phyloP scores from a whole-genome alignment of 2,329 filamentous ascomycete species.

The Pestalotiopsis sp. region DNA sequence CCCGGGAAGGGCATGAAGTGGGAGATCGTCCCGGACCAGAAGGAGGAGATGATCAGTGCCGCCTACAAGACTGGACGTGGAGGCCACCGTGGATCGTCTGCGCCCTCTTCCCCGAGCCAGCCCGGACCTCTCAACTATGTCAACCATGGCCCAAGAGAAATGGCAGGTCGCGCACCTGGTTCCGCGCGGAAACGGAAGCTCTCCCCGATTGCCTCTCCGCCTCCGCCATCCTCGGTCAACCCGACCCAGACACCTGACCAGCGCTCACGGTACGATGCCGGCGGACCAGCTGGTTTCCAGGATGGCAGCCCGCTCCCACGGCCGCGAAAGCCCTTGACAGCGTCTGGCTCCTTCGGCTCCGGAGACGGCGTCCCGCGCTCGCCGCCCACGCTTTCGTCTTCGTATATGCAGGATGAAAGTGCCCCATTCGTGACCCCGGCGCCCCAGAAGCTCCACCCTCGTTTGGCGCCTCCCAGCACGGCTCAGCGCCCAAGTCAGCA shows the following conservation, averaged over 20 bases:
- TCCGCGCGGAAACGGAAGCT: slow-evolving; percentile 59
- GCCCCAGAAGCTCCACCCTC: slow-evolving; percentile 71
- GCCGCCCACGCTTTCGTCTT: slow-evolving; percentile 58
- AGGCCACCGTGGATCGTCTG: slow-evolving; percentile 67
- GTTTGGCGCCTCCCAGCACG: slow-evolving; percentile 76
- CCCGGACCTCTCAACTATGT: slow-evolving; percentile 61
- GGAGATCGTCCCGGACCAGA: slow-evolving; percentile 83
- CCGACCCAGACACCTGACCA: slow-evolving; percentile 60
- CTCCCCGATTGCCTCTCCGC: slow-evolving; percentile 53
- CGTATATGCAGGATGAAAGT: slow-evolving; percentile 61
- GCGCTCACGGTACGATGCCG: slow-evolving; percentile 39
- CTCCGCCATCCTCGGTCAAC: slow-evolving; percentile 48
- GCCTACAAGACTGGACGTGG: slow-evolving; percentile 61
- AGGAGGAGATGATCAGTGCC: slow-evolving; percentile 85
- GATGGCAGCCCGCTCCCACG: slow-evolving; percentile 65
- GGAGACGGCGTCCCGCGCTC: slow-evolving; percentile 56
- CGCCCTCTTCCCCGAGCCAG: slow-evolving; percentile 63
- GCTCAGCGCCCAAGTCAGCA: slow-evolving; percentile 80
- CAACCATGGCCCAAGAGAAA: slow-evolving; percentile 57
- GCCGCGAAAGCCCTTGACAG: slow-evolving; percentile 46
- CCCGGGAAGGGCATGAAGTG: slow-evolving; percentile 99
- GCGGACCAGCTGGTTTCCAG: slow-evolving; percentile 38
- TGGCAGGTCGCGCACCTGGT: slow-evolving; percentile 49
- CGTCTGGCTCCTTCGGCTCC: slow-evolving; percentile 43
- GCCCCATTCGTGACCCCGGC: slow-evolving; percentile 70